Conservation (phyloP, 768 basidiomycete species). For the Mycena filopes region DNA sequence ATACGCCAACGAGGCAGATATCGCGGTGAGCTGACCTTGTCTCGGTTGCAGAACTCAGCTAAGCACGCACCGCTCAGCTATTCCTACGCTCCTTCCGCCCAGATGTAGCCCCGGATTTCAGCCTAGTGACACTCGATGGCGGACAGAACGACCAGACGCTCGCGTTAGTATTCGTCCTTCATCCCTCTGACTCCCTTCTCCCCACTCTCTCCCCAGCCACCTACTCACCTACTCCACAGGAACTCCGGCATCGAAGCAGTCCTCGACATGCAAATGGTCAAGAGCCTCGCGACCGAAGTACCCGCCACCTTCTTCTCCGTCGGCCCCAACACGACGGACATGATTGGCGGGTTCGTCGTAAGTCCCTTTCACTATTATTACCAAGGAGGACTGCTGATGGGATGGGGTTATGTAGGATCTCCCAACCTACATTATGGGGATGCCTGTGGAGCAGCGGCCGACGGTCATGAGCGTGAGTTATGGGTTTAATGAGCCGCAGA, state of each 20-base stretch:
- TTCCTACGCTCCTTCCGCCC: conserved; percentile 36
- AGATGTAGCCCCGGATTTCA: conserved; percentile 31
- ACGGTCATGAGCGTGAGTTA: conserved; percentile 51
- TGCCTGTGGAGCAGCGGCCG: conserved; percentile 52
- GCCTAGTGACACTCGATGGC: conserved; percentile 33
- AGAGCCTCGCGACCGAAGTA: conserved; percentile 47
- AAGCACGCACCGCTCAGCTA: not conserved
- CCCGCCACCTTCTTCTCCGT: conserved; percentile 47
- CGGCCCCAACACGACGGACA: conserved; percentile 5
- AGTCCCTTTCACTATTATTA: conserved; percentile 37
- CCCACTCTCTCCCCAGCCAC: too few relatives aligned
- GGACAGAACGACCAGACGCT: conserved; percentile 37
- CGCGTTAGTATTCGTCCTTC: conserved; percentile 42
- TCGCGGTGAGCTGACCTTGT: not conserved
- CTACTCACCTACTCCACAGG: not conserved
- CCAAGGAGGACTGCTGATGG: too few relatives aligned
- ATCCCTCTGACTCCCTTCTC: not conserved
- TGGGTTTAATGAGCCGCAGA: conserved; percentile 52
- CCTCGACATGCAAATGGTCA: conserved; percentile 57
- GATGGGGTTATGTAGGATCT: too few relatives aligned
- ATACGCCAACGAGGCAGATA: conserved; percentile 44
- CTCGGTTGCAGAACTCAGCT: not conserved
- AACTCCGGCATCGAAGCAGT: conserved; percentile 47
- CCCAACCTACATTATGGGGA: conserved; percentile 49
- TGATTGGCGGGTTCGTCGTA: conserved; percentile 23